Base-by-base conservation (phyloP, 192 early-diverging fungal genomes). In the Backusella sp. region DNA sequence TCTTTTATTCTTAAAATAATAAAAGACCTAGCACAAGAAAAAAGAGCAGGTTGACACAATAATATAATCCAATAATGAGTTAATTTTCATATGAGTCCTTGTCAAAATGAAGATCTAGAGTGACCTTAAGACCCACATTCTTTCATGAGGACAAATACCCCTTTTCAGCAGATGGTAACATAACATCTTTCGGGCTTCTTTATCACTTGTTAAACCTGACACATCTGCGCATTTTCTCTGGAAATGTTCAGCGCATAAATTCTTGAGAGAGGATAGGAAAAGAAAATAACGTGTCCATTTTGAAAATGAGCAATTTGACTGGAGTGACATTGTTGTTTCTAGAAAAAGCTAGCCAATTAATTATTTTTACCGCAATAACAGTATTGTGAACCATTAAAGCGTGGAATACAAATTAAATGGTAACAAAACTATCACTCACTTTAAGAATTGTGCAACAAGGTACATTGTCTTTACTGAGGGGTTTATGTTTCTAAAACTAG, bases 321-420 rank as follows among this genome's bases (percentile, higher is more conserved):
- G 23, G 56, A 62, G 56, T 62, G 56, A 62, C 56, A 62, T 62
- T 62, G 56, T 62, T 3, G 8, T 56, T 62, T 62, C 56, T 62
- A 62, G 56, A 62, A 62, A 62, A 28, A 62, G 56, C 14, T 62
- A 62, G 56, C n/a, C 26, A 62, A 0, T 28, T 28, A 62, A 62
- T 62, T 62, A 28, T 28, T 62, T 28, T 28, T 28, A 62, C 23
- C 23, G 28, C 26, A 28, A 62, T 59, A 59, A 12, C 9, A 7
- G 56, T 2, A 59, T 62, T 62, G 56, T 62, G 56, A 26, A 62
- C 56, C 56, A 62, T 62, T 62, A 62, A 62, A 62, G 3, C 12
- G 23, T 62, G 56, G 26, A 28, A 62, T 62, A 28, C 56, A 62
- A 62, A 62, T 28, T 62, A 62, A 62, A 62, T 62, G 12, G 56